These are phyloP conservation scores for Hypoxylon subgilvum DNA, from an alignment of 495 filamentous ascomycete species.

Conservation along the genomic window DNA sequence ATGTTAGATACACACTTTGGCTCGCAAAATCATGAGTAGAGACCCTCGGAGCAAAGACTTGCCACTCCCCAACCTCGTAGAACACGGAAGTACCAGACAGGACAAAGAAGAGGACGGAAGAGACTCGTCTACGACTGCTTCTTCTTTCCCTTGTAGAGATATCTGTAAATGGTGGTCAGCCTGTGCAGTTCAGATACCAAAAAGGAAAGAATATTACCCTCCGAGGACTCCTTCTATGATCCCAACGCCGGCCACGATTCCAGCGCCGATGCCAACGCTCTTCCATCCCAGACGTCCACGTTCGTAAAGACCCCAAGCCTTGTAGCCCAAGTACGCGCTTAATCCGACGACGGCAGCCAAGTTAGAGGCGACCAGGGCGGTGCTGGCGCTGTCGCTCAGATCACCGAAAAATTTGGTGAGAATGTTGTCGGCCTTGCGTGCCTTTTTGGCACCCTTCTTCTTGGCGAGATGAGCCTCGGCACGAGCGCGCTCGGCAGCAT, in stretches of 20 bases:
- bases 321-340: slow-evolving; percentile 54
- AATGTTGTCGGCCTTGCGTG: slow-evolving; percentile 47
- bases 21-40: slow-evolving; percentile 27
- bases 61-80: slow-evolving; percentile 11
- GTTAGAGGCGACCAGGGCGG: slow-evolving; percentile 48
- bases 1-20: slow-evolving; percentile 16
- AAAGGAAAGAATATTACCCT: slow-evolving; percentile 29
- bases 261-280: slow-evolving; percentile 68
- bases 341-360: slow-evolving; percentile 51
- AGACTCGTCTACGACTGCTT: slow-evolving; percentile 40
- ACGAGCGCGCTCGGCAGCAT: slow-evolving; percentile 48
- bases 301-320: slow-evolving; percentile 59
- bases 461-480: slow-evolving; percentile 58
- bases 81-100: not conserved
- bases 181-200: not conserved
- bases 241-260: slow-evolving; percentile 49
- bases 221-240: slow-evolving; percentile 51
- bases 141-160: slow-evolving; percentile 49
- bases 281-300: slow-evolving; percentile 74
- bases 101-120: not conserved
- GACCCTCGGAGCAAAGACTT: slow-evolving; percentile 3
- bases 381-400: slow-evolving; percentile 42
- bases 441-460: slow-evolving; percentile 52
- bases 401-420: slow-evolving; percentile 44
- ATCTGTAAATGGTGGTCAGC: slow-evolving; percentile 33